Conservation (phyloP, 78 protist genomes). For the Chrysochromulina tobinii region DNA sequence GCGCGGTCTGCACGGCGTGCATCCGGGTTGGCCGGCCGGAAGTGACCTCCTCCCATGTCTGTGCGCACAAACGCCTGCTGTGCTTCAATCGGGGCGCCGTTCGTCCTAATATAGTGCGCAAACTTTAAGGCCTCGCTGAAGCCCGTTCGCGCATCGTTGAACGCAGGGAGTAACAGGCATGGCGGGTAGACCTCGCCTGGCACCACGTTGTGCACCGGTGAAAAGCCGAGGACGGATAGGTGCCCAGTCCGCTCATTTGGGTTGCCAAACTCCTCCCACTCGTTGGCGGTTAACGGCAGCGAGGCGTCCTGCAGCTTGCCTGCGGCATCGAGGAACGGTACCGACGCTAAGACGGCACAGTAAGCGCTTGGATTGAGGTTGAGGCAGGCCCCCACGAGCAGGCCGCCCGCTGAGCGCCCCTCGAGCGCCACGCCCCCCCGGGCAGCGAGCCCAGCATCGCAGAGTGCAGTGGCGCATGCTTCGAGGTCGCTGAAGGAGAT, state of each 20-base stretch:
- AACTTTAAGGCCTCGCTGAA: not conserved
- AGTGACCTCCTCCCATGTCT: too few relatives aligned
- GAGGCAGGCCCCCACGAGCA: conserved; percentile 23
- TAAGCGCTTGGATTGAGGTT: not conserved
- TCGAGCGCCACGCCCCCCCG: not conserved
- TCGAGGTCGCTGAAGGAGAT: conserved; percentile 5
- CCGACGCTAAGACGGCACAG: conserved; percentile 5
- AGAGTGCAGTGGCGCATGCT: not conserved
- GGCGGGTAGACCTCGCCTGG: not conserved
- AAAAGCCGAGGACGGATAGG: not conserved
- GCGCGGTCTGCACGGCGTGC: too few relatives aligned
- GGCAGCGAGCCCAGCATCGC: not conserved
- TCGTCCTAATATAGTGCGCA: not conserved
- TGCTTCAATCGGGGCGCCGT: too few relatives aligned
- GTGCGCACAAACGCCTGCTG: too few relatives aligned
- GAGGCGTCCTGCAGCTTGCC: conserved; percentile 23
- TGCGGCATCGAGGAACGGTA: conserved; percentile 24
- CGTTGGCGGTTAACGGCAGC: conserved; percentile 14
- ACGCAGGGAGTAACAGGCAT: not conserved
- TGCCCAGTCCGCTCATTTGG: not conserved
- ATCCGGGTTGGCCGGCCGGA: too few relatives aligned
- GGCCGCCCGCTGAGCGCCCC: conserved; percentile 30
- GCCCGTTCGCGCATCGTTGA: conserved; percentile 8
- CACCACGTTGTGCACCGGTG: conserved; percentile 9
- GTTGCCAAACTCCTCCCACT: conserved; percentile 32